phyloP scores from a whole-genome alignment of 495 filamentous ascomycete genomes.

The Aspergillus cavernicola region DNA sequence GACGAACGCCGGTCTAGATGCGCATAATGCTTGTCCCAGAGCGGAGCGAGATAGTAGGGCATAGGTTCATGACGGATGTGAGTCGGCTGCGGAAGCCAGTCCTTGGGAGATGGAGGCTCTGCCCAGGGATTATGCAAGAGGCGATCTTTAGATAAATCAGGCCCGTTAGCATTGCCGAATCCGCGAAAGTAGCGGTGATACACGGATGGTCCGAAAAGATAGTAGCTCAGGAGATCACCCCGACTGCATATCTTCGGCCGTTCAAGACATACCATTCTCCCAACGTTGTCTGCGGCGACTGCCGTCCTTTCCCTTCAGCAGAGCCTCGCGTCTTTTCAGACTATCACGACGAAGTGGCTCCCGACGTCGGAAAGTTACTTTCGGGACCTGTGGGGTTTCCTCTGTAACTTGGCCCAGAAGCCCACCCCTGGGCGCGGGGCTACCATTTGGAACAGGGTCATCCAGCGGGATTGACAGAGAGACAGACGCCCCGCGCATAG shows the following conservation, averaged over 20 bases:
- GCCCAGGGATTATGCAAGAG: slow-evolving; percentile 83
- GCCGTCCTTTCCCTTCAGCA: slow-evolving; percentile 92
- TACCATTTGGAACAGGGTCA: slow-evolving; percentile 28
- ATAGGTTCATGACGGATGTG: slow-evolving; percentile 66
- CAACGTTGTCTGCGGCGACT: slow-evolving; percentile 80
- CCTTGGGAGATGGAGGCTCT: slow-evolving; percentile 71
- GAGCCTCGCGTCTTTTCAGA: slow-evolving; percentile 65
- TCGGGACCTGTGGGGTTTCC: slow-evolving; percentile 23
- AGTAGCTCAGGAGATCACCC: background rate
- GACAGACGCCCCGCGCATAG: slow-evolving; percentile 36
- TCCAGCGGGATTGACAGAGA: slow-evolving; percentile 50
- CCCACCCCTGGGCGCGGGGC: slow-evolving; percentile 22
- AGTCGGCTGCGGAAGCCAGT: slow-evolving; percentile 79
- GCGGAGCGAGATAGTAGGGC: slow-evolving; percentile 83
- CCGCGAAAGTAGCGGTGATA: background rate
- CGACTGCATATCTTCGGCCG: background rate
- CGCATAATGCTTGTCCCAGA: slow-evolving; percentile 74
- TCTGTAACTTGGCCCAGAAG: slow-evolving; percentile 12
- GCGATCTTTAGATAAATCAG: slow-evolving; percentile 56
- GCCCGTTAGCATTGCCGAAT: slow-evolving; percentile 15
- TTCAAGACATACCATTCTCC: slow-evolving; percentile 77
- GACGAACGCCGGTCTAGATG: slow-evolving; percentile 36
- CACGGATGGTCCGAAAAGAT: background rate
- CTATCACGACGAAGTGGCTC: slow-evolving; percentile 56
- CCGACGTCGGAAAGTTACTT: slow-evolving; percentile 40